Base-by-base conservation (phyloP, 305 asterid species). In the Fraxinus angustifolia region DNA sequence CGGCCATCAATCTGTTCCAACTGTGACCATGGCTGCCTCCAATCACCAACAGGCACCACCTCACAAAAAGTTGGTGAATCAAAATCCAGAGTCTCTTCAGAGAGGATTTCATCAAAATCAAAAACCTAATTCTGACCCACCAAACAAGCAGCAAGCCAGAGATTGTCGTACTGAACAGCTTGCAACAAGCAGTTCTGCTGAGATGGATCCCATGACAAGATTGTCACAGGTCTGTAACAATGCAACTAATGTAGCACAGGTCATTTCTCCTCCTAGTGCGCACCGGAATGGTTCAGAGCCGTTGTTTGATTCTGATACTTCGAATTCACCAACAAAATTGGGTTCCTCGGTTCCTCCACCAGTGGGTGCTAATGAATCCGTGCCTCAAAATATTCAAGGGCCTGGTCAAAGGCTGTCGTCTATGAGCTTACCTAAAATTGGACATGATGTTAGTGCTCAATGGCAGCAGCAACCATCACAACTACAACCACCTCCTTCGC, bases 261-360 rank as follows among this genome's bases (percentile, higher is more conserved):
- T 75, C 77, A 84, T 78, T 81, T 85, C 85, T 65, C 65, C 87
- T 1, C 78, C 79, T 78, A 77, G 70, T 26, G 75, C 83, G 76
- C 83, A 87, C 79, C 75, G 84, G 89, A 86, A 88, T 83, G 84
- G 87, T 88, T 85, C 93, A 72, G 97, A 87, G 56, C 88, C 88
- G 42, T 65, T 82, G 38, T 67, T 84, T 78, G 95, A 88, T 82
- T 80, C 91, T 68, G 87, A 81, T 77, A 72, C 89, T 30, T 26
- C 86, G 45, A 84, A 81, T 83, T 85, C 89, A 67, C 83, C 86
- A 11, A 84, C 85, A 73, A 87, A 87, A 81, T 77, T 79, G 84
- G 83, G 86, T 83, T 82, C 93, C 53, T n/a, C 79, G 70, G 88
- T 86, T 77, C 78, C 89, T 45, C 79, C 86, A 72, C 84, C 87